Evolutionary conservation across 2,329 filamentous ascomycete species (phyloP).

Genomic region (Penicillium corylophilum): DNA sequence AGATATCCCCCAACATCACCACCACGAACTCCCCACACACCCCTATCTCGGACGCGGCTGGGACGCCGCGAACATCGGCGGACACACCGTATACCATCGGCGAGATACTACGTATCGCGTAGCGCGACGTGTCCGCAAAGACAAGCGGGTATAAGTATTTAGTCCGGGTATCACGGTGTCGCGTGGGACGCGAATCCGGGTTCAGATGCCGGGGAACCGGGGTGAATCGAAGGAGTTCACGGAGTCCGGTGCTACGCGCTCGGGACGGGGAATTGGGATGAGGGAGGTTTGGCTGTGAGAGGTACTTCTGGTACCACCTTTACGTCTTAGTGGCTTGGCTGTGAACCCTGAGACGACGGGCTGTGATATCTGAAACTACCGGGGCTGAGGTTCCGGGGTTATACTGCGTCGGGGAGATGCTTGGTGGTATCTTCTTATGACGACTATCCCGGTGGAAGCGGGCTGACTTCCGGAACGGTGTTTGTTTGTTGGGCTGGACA

Average conservation of each 20-base stretch:
- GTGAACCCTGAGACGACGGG: constrained; percentile 55
- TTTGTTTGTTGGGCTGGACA: constrained; percentile 49
- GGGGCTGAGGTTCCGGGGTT: constrained; percentile 53
- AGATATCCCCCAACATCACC: constrained; percentile 49
- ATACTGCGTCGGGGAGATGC: constrained; percentile 64
- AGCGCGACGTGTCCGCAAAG: constrained; percentile 52
- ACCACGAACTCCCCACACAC: constrained; percentile 29
- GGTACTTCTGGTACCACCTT: constrained; percentile 67
- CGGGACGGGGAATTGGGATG: constrained; percentile 62
- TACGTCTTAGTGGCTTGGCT: constrained; percentile 64
- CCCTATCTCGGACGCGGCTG: constrained; percentile 57
- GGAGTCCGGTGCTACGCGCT: constrained; percentile 67
- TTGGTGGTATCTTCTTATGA: constrained; percentile 64
- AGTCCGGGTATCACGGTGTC: constrained; percentile 64
- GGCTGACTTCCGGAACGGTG: constrained; percentile 60
- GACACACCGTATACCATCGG: constrained; percentile 66
- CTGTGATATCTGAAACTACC: constrained; percentile 51
- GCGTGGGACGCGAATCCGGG: constrained; percentile 65
- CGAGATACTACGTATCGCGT: constrained; percentile 55
- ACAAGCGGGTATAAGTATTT: constrained; percentile 60
- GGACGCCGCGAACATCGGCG: constrained; percentile 62
- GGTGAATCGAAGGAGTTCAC: constrained; percentile 65
- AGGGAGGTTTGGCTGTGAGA: constrained; percentile 63
- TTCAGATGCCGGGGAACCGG: constrained; percentile 57
- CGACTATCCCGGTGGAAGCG: constrained; percentile 64